Conservation (phyloP, 768 basidiomycete genomes). For the Suillus subalutaceus region DNA sequence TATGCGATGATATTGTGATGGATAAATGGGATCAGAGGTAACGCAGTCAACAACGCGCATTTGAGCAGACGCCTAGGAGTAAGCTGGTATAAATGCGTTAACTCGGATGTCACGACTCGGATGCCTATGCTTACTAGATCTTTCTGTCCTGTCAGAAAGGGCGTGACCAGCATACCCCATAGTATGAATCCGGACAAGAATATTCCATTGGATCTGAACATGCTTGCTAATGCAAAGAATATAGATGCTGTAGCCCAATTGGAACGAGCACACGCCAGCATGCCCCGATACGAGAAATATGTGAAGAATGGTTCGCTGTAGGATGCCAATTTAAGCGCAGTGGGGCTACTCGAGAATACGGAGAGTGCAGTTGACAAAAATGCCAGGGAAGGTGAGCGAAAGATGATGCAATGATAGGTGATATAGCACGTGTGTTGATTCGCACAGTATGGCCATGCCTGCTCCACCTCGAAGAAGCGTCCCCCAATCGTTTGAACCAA, state of each 20-base stretch:
- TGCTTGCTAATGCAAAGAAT: slow-evolving; percentile 62
- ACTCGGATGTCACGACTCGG: neutral
- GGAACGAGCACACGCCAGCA: slow-evolving; percentile 32
- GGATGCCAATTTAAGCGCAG: slow-evolving; percentile 66
- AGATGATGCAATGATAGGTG: slow-evolving; percentile 60
- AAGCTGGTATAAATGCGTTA: slow-evolving; percentile 32
- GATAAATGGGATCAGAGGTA: slow-evolving; percentile 68
- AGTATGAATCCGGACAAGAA: slow-evolving; percentile 76
- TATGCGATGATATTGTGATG: slow-evolving; percentile 74
- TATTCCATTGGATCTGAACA: slow-evolving; percentile 80
- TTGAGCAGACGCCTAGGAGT: slow-evolving; percentile 35
- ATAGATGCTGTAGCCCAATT: slow-evolving; percentile 61
- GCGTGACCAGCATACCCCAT: slow-evolving; percentile 70
- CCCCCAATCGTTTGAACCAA: slow-evolving; percentile 14
- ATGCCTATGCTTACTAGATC: slow-evolving; percentile 26
- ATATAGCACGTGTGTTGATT: slow-evolving; percentile 53
- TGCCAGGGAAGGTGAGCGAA: slow-evolving; percentile 60
- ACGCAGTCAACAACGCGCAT: slow-evolving; percentile 43
- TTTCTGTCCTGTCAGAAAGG: slow-evolving; percentile 43
- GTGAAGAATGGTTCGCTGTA: slow-evolving; percentile 91
- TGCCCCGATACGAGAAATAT: slow-evolving; percentile 65
- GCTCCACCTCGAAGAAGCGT: slow-evolving; percentile 41
- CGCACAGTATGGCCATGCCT: slow-evolving; percentile 41
- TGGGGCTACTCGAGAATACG: slow-evolving; percentile 80
- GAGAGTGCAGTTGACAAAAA: slow-evolving; percentile 66